Percentiles rank a stretch among this genome's conserved stretches.
Conservation (phyloP, 495 filamentous ascomycete species). For the Paragyromitra xinjiangensis region DNA sequence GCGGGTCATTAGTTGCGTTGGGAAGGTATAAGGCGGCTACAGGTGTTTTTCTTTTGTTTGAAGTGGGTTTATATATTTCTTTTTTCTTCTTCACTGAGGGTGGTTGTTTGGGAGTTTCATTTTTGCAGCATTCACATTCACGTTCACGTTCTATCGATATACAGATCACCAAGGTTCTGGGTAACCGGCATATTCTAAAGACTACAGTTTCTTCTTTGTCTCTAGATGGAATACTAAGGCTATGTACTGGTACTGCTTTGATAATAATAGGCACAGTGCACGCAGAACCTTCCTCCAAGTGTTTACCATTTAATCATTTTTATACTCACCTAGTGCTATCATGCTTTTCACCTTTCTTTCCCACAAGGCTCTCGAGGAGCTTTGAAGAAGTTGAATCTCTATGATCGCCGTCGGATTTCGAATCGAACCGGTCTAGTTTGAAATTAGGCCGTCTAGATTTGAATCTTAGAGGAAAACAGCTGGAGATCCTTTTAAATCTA, state of each 20-base stretch:
- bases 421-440: background rate
- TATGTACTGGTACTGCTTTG: background rate
- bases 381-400: background rate
- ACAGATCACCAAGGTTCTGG: slow-evolving; percentile 11
- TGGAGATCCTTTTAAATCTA: background rate
- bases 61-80: slow-evolving; percentile 29
- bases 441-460: background rate
- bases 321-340: background rate
- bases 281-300: background rate
- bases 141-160: slow-evolving; percentile 21
- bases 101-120: slow-evolving; percentile 20
- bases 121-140: slow-evolving; percentile 21
- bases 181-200: background rate
- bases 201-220: slow-evolving; percentile 6
- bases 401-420: background rate
- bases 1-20: background rate
- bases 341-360: background rate
- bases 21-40: background rate
- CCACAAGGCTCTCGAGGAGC: background rate
- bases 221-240: slow-evolving; percentile 16
- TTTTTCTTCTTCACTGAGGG: background rate
- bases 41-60: slow-evolving; percentile 12
- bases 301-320: background rate
- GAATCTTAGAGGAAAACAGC: background rate
- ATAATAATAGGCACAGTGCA: background rate